phyloP scores from a whole-genome alignment of 306 rosid genomes.

The Rubus idaeus region DNA sequence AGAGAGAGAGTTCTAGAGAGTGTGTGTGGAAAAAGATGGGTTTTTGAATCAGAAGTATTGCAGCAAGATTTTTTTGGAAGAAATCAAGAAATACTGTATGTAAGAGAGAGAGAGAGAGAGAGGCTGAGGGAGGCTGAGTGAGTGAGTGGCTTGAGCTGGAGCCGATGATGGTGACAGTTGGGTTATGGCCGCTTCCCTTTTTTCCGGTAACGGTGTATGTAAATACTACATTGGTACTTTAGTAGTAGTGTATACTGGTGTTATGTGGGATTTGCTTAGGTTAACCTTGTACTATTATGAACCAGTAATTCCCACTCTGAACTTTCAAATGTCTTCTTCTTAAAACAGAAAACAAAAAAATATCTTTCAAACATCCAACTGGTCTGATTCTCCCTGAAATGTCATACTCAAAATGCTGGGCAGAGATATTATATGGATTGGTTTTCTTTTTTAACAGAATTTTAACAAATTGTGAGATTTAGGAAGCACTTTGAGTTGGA shows the following conservation, averaged over 20 bases:
- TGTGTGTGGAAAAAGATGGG: not conserved
- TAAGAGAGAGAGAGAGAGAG: not conserved
- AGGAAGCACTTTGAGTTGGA: not conserved
- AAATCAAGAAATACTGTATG: not conserved
- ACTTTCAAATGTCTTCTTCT: not conserved
- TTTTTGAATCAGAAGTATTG: not conserved
- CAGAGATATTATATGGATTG: too few species aligned
- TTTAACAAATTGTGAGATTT: not conserved
- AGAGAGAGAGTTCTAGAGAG: slow-evolving; percentile 4
- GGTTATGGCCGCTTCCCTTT: not conserved
- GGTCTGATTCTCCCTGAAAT: not conserved
- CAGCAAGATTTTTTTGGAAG: not conserved
- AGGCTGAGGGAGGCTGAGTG: too few species aligned
- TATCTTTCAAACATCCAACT: too few species aligned
- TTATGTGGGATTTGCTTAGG: not conserved
- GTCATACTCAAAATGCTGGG: not conserved
- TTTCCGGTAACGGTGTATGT: not conserved
- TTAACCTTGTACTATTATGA: not conserved
- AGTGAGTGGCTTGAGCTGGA: slow-evolving; percentile 10
- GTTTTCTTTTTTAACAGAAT: too few species aligned
- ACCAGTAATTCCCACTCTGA: not conserved
- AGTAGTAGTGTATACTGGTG: not conserved
- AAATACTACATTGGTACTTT: too few species aligned
- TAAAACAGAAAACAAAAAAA: too few species aligned
- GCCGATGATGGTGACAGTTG: slow-evolving; percentile 25